Conservation (phyloP, 495 filamentous ascomycete genomes). For the Neurospora intermedia region DNA sequence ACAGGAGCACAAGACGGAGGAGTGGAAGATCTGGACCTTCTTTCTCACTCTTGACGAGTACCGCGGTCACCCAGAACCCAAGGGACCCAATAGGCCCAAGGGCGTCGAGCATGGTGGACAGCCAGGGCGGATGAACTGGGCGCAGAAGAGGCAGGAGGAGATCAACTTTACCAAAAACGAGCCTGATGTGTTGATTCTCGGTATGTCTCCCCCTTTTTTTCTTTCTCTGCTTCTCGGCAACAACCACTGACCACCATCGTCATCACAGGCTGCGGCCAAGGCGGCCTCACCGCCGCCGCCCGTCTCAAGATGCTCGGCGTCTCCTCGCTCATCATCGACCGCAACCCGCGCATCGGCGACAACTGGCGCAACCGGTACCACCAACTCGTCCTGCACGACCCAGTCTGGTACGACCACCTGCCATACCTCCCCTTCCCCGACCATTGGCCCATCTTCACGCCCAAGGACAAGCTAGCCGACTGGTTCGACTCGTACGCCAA, state of each 20-base stretch:
- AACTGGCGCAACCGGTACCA: conserved; percentile 66
- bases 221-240: not conserved
- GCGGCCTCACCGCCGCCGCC: conserved; percentile 52
- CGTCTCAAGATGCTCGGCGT: conserved; percentile 64
- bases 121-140: conserved; percentile 48
- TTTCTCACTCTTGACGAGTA: conserved; percentile 50
- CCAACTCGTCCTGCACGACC: conserved; percentile 60
- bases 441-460: conserved; percentile 60
- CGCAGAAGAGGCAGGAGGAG: conserved; percentile 47
- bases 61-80: conserved; percentile 39
- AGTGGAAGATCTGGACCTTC: conserved; percentile 57
- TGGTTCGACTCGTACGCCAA: conserved; percentile 69
- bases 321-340: conserved; percentile 53
- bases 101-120: conserved; percentile 42
- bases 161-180: conserved; percentile 45
- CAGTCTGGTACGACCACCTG: conserved; percentile 67
- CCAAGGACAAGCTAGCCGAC: conserved; percentile 72
- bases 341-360: conserved; percentile 56
- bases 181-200: conserved; percentile 57
- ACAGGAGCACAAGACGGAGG: conserved; percentile 31
- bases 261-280: conserved; percentile 42
- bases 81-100: conserved; percentile 34
- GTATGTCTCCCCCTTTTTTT: conserved; percentile 25
- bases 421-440: conserved; percentile 62
- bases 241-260: conserved; percentile 1